Conservation (phyloP, 2,329 filamentous ascomycete genomes). For the Metarhizium robertsii region DNA sequence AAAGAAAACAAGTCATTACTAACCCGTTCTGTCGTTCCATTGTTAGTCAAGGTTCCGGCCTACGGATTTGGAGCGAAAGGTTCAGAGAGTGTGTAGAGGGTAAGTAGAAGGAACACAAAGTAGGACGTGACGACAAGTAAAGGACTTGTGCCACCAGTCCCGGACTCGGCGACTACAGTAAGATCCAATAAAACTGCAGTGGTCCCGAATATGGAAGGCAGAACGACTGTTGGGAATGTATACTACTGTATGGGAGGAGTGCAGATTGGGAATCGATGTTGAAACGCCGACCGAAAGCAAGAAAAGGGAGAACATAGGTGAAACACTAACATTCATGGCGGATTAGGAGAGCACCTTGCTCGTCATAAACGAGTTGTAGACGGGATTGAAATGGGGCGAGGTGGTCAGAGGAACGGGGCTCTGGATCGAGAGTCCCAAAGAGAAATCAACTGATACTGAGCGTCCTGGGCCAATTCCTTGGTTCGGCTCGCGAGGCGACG, state of each 20-base stretch:
- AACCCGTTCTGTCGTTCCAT: conserved; percentile 42
- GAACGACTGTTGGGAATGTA: neutral
- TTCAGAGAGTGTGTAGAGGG: neutral
- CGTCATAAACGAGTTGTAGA: neutral
- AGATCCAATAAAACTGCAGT: neutral
- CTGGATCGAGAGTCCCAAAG: neutral
- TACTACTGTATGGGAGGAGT: neutral
- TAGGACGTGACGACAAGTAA: neutral
- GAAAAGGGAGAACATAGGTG: conserved; percentile 7
- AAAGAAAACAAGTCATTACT: conserved; percentile 19
- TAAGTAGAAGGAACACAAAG: neutral
- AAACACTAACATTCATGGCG: conserved; percentile 21
- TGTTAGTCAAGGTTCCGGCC: conserved; percentile 15
- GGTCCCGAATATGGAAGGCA: neutral
- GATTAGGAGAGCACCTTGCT: conserved; percentile 7
- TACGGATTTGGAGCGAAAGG: neutral
- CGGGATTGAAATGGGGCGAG: neutral
- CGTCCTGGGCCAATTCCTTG: no score
- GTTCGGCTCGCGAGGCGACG: no score
- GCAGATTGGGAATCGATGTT: conserved; percentile 4
- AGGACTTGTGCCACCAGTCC: neutral
- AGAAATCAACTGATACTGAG: neutral
- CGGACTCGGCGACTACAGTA: neutral
- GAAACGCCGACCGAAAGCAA: conserved; percentile 14
- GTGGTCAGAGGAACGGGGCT: neutral